These are phyloP conservation scores for Botrytis galanthina DNA, from an alignment of 2,329 filamentous ascomycete genomes.

Conservation along the genomic window DNA sequence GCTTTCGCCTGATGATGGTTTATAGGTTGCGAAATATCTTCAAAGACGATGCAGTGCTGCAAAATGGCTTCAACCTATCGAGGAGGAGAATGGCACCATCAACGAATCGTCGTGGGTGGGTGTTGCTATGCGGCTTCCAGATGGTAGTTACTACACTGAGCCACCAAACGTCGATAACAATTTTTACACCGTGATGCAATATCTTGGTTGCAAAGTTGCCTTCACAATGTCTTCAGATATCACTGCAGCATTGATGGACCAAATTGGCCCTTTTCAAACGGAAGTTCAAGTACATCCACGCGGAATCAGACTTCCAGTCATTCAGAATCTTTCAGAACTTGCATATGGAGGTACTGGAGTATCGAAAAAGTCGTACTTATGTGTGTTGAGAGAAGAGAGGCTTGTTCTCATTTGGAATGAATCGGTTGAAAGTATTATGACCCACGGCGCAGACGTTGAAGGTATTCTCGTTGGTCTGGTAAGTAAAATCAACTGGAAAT, in stretches of 20 bases:
- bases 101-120: constrained; percentile 23
- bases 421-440: constrained; percentile 28
- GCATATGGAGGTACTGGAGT: constrained; percentile 29
- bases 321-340: constrained; percentile 52
- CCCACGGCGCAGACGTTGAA: constrained; percentile 27
- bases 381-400: constrained; percentile 27
- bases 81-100: constrained; percentile 22
- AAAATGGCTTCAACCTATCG: constrained; percentile 24
- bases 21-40: constrained; percentile 25
- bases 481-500: background rate
- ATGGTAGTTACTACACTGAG: constrained; percentile 25
- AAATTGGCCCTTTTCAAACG: constrained; percentile 27
- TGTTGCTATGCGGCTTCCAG: constrained; percentile 25
- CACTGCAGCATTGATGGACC: constrained; percentile 39
- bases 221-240: constrained; percentile 51
- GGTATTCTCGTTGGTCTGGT: constrained; percentile 27
- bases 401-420: constrained; percentile 30
- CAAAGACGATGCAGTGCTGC: constrained; percentile 24
- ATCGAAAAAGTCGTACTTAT: constrained; percentile 24
- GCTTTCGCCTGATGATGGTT: constrained; percentile 1
- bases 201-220: constrained; percentile 37
- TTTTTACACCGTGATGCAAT: constrained; percentile 22
- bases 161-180: constrained; percentile 23
- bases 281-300: constrained; percentile 24
- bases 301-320: constrained; percentile 38